Percentiles rank a stretch among this genome's conserved stretches.
Evolutionary conservation across 2,329 filamentous ascomycete genomes (phyloP).

Genomic region (Elsinoe batatas): DNA sequence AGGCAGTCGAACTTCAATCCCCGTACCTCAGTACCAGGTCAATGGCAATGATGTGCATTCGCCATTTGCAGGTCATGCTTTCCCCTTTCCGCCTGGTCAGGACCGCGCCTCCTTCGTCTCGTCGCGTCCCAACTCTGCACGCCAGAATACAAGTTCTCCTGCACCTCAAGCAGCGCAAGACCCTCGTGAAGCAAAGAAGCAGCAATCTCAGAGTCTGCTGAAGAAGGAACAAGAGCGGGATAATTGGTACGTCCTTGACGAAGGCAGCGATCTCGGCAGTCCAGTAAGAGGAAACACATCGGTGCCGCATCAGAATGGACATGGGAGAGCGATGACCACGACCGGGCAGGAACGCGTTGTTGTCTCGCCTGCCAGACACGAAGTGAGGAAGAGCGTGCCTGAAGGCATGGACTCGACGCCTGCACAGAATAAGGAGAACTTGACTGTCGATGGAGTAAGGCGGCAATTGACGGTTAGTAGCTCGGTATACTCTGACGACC

Average conservation of each 20-base stretch:
- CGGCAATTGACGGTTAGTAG: constrained; percentile 21
- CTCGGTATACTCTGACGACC: constrained; percentile 26
- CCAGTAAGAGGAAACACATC: constrained; percentile 17
- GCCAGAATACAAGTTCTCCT: constrained; percentile 3
- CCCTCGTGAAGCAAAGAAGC: constrained; percentile 17
- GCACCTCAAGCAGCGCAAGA: constrained; percentile 16
- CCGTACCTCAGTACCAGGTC: constrained; percentile 11
- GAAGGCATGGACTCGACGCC: neutral
- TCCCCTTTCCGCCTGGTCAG: constrained; percentile 15
- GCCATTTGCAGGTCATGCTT: constrained; percentile 13
- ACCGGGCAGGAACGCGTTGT: neutral
- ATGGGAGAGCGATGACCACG: neutral
- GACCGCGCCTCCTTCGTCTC: constrained; percentile 9
- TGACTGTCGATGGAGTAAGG: neutral
- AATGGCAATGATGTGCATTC: neutral
- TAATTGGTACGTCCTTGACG: constrained; percentile 37
- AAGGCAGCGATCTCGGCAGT: constrained; percentile 20
- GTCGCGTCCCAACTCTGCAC: constrained; percentile 8
- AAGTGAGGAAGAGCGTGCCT: neutral
- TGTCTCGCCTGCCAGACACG: neutral
- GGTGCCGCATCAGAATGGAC: constrained; percentile 14
- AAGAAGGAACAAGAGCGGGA: constrained; percentile 23
- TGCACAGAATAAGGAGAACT: constrained; percentile 3
- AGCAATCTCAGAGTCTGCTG: constrained; percentile 30
- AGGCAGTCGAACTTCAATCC: constrained; percentile 30